Evolutionary conservation across 176 grass and related monocot species (phyloP), one percentile per base, ranked within the genome.

Genomic region (Aegilops speltoides): DNA sequence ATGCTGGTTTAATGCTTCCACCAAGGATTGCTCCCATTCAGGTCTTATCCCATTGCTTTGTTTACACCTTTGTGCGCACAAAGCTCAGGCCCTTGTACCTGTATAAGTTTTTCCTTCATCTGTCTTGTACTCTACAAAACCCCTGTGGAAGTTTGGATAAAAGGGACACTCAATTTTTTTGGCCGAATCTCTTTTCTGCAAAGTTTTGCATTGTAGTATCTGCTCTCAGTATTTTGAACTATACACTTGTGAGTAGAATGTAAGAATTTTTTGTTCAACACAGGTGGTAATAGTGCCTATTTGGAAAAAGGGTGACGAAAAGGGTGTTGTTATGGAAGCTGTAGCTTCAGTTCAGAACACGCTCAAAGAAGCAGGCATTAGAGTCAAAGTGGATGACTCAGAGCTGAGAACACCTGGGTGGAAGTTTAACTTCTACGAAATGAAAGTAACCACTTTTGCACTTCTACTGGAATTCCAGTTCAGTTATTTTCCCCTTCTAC

Each of bases 341-440:
- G 94, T 91, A 52, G 85, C 85, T 57, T 92, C 90, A 76, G 83
- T 96, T 82, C 87, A 91, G 20, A 90, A 91, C 63, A 73, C 77
- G 77, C 84, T 98, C 45, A 94, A 94, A 79, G 88, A 87, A 89
- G 94, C 87, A 74, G 94, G 90, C 75, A 93, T 98, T 25, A 93
- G 89, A 90, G 88, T 98, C 52, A 98, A 98, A 95, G 85, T 98
- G 78, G 97, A 98, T 65, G 92, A 94, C 77, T 93, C 94, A 14
- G 97, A 94, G 26, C 78, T 92, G 79, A 85, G 87, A 24, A 93
- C 92, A 61, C 97, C 97, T 7, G 94, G 97, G 70, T 98, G 94
- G 90, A 96, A 98, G 77, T 98, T 96, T 64, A 98, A 98, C 82
- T 94, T 94, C 80, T 98, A 95, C 88, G 97, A 98, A 87, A 98